Evolutionary conservation across 2,329 filamentous ascomycete species (phyloP).

Genomic region (Arachnomyces sp.): DNA sequence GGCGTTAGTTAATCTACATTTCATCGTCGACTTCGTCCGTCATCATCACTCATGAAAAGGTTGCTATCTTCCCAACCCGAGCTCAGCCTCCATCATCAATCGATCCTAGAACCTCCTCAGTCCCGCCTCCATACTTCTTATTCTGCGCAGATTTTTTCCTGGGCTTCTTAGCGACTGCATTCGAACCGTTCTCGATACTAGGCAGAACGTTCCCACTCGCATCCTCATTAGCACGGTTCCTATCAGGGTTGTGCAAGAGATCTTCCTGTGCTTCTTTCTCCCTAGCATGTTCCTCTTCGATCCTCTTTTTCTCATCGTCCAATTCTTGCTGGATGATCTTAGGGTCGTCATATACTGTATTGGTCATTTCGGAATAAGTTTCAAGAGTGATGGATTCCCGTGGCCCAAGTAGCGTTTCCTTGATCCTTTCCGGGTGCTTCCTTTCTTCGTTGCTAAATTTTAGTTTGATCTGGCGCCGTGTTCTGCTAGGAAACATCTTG

Average conservation of each 20-base stretch:
- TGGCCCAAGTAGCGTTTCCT: slow-evolving; percentile 42
- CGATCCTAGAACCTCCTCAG: slow-evolving; percentile 33
- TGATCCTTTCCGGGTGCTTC: slow-evolving; percentile 46
- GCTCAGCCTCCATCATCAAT: slow-evolving; percentile 24
- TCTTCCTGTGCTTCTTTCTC: slow-evolving; percentile 39
- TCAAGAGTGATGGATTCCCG: slow-evolving; percentile 37
- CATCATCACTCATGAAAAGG: neutral
- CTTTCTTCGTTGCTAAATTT: slow-evolving; percentile 59
- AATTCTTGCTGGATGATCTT: slow-evolving; percentile 33
- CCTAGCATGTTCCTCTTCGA: slow-evolving; percentile 40
- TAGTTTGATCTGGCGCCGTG: slow-evolving; percentile 55
- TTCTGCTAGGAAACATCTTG: slow-evolving; percentile 53
- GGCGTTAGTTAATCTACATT: no score
- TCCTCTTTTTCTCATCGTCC: slow-evolving; percentile 38
- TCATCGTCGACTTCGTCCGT: slow-evolving; percentile 4
- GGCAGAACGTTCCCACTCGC: slow-evolving; percentile 16
- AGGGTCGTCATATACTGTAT: slow-evolving; percentile 36
- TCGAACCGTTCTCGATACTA: slow-evolving; percentile 26
- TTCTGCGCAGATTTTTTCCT: slow-evolving; percentile 19
- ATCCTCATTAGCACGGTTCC: slow-evolving; percentile 15
- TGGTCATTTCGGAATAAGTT: slow-evolving; percentile 40
- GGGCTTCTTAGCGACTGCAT: slow-evolving; percentile 16
- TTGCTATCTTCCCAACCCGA: no score
- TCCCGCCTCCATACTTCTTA: slow-evolving; percentile 25
- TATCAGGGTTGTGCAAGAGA: slow-evolving; percentile 34